A percentile compares a stretch with the other conserved stretches of the same genome.
Conservation (phyloP, 2,329 filamentous ascomycete species). For the Colletotrichum lini region DNA sequence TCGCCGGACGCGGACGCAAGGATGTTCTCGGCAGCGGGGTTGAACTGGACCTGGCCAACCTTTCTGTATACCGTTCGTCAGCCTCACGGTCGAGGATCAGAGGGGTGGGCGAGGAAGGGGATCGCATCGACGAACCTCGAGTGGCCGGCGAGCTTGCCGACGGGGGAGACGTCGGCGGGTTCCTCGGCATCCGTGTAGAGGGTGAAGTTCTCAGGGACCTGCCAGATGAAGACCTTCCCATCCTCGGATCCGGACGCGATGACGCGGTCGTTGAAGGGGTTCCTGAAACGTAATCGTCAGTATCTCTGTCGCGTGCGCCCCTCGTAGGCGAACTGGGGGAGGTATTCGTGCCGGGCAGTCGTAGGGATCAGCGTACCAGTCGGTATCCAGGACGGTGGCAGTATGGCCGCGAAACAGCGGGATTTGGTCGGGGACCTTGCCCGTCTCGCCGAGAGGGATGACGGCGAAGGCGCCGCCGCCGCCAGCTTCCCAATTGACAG, state of each 20-base stretch:
- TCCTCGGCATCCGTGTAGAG: conserved; percentile 89
- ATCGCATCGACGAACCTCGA: conserved; percentile 72
- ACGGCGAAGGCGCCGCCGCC: conserved; percentile 98
- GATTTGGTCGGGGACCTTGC: conserved; percentile 91
- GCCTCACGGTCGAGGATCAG: neutral
- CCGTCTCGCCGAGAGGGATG: conserved; percentile 89
- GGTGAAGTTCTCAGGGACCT: conserved; percentile 90
- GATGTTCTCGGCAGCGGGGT: conserved; percentile 94
- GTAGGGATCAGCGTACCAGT: conserved; percentile 78
- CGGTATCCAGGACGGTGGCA: conserved; percentile 94
- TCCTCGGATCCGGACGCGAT: conserved; percentile 97
- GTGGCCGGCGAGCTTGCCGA: conserved; percentile 88
- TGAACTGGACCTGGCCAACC: conserved; percentile 98
- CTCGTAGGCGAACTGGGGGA: conserved; percentile 28
- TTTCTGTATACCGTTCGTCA: conserved; percentile 72
- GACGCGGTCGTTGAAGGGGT: conserved; percentile 94
- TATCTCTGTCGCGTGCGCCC: conserved; percentile 39
- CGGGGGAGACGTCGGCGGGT: conserved; percentile 83
- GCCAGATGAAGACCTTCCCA: conserved; percentile 97
- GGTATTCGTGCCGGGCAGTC: conserved; percentile 32
- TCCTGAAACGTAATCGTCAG: conserved; percentile 69
- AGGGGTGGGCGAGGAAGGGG: conserved; percentile 4
- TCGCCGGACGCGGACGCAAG: conserved; percentile 96
- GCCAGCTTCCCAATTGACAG: conserved; percentile 98
- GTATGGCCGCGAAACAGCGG: conserved; percentile 97